Evolutionary conservation across 2,329 filamentous ascomycete genomes (phyloP), one percentile per base, ranked within the genome.

Genomic region (Monilinia aucupariae): DNA sequence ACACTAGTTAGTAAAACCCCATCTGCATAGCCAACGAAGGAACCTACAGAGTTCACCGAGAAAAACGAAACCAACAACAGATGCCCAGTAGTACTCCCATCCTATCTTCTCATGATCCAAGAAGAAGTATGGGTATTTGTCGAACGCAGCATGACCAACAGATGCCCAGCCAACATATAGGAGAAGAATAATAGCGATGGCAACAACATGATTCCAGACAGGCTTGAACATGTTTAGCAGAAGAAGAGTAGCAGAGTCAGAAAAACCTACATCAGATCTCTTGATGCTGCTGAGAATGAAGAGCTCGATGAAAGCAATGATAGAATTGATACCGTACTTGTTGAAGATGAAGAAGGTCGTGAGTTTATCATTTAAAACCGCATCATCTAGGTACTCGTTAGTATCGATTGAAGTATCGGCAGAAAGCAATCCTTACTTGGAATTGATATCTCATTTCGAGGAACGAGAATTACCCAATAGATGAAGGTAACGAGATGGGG

Each of bases 221-320:
- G 71, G 68, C 73, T 74, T 43, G 8, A 37, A 6, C 34, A 25
- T 22, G 39, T 54, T 68, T 56, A 70, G 67, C 34, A 60, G 25
- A 49, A 30, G 48, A 27, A 60, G 51, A 49, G 7, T 39, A 22
- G 30, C 6, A 45, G 49, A 52, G 25, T 53, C 13, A 43, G 32
- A 32, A 51, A n/a, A 48, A 68, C 69, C 65, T 68, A 74, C 73
- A 32, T 65, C 67, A 59, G 67, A 69, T 51, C 70, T 67, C 59
- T 65, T 72, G 54, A 74, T 71, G 59, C 73, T 74, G 52, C 68
- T 72, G 45, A 72, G 68, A 47, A 73, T 66, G 54, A 74, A 64
- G 9, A 74, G 61, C 61, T 75, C 74, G 52, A 73, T 50, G 30
- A 75, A 61, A 15, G 73, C 69, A 66, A 74, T 64, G n/a, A 69